These are phyloP conservation scores for Eimeria maxima DNA, from an alignment of 169 alveolate species.

Conservation along the genomic window DNA sequence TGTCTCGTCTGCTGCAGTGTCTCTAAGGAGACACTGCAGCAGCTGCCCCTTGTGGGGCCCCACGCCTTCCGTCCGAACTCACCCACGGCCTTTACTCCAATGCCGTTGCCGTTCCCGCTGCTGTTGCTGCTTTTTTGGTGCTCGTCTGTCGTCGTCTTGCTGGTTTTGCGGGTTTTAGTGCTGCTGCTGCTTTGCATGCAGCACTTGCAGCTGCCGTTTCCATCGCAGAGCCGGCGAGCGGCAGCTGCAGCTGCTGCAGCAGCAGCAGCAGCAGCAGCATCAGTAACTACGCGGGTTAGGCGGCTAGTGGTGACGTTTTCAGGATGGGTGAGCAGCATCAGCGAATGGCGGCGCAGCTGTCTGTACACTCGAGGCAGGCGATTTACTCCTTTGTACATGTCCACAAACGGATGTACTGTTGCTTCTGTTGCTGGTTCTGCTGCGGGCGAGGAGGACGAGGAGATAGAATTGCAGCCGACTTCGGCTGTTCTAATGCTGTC, in stretches of 20 bases:
- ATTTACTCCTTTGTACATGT: background rate
- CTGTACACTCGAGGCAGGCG: background rate
- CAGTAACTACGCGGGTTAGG: background rate
- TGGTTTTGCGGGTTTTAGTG: conserved; percentile 1
- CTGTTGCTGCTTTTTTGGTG: background rate
- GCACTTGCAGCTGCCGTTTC: conserved; percentile 4
- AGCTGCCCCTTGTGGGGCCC: conserved; percentile 63
- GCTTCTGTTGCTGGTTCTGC: background rate
- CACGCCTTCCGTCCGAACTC: background rate
- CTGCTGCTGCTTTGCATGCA: conserved; percentile 70
- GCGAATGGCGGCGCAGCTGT: background rate
- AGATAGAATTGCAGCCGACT: background rate
- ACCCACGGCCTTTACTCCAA: background rate
- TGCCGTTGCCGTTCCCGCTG: conserved; percentile 48
- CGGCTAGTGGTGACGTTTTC: background rate
- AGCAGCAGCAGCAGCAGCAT: conserved; percentile 12
- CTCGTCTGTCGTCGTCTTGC: conserved; percentile 1
- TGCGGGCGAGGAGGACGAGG: background rate
- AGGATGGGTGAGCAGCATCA: background rate
- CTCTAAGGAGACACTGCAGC: conserved; percentile 24
- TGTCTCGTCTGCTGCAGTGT: background rate
- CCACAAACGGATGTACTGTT: background rate
- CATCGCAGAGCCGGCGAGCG: background rate
- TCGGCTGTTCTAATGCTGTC: background rate
- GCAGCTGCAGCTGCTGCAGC: background rate